Percentiles rank a stretch among this genome's conserved stretches.
phyloP scores from a whole-genome alignment of 805 yeast genomes.

The Pichia gijzeniarum region DNA sequence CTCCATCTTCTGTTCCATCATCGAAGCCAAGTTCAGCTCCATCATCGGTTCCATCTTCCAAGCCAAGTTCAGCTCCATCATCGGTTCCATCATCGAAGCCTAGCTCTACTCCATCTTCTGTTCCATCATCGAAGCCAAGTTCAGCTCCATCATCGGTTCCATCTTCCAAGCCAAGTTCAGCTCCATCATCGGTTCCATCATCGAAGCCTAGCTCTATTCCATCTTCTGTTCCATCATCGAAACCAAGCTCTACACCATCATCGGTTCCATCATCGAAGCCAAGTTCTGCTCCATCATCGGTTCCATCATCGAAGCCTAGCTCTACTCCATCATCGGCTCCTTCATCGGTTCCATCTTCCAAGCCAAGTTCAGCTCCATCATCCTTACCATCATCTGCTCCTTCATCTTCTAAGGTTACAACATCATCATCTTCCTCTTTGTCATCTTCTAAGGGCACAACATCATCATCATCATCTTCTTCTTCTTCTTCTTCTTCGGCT shows the following conservation, averaged over 20 bases:
- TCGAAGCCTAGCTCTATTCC: not conserved
- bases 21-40: not conserved
- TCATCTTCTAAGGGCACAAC: not conserved
- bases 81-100: not conserved
- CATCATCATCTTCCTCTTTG: not conserved
- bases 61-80: not conserved
- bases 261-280: not conserved
- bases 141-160: not conserved
- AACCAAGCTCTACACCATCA: not conserved
- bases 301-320: not conserved
- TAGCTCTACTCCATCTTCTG: too few relatives aligned
- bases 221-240: not conserved
- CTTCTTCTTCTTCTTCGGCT: not conserved
- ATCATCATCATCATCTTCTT: not conserved
- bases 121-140: not conserved
- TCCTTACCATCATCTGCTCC: not conserved
- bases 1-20: not conserved
- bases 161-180: not conserved
- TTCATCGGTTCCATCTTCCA: not conserved
- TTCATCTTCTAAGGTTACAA: not conserved
- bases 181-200: not conserved
- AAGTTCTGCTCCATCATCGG: not conserved
- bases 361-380: not conserved
- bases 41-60: not conserved
- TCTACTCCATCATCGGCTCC: not conserved